phyloP scores from a whole-genome alignment of 2,329 filamentous ascomycete species.

The Exophiala phaeomuriformis region DNA sequence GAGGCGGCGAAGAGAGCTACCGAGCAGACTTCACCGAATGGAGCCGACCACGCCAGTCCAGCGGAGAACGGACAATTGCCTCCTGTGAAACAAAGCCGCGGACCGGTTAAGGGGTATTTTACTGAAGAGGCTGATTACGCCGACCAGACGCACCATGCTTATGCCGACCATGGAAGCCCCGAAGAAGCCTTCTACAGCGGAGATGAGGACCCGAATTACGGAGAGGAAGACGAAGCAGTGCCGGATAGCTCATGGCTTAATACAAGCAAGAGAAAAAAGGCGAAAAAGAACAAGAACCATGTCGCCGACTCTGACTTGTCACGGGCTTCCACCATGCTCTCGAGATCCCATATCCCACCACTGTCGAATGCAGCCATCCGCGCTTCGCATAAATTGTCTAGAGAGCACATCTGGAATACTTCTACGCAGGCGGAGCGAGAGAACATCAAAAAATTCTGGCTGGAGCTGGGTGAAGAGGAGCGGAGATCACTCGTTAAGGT shows the following conservation, averaged over 20 bases:
- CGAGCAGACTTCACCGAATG: conserved; percentile 32
- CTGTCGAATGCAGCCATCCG: conserved; percentile 39
- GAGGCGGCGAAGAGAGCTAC: conserved; percentile 64
- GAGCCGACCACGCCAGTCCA: conserved; percentile 14
- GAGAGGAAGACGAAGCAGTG: conserved; percentile 28
- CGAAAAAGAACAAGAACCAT: conserved; percentile 14
- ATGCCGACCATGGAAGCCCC: conserved; percentile 41
- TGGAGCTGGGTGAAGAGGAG: conserved; percentile 87
- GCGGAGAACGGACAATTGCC: conserved; percentile 18
- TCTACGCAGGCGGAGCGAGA: conserved; percentile 90
- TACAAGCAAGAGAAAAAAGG: conserved; percentile 31
- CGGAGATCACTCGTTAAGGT: conserved; percentile 94
- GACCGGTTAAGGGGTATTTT: conserved; percentile 28
- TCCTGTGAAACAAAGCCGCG: conserved; percentile 24
- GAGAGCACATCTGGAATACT: conserved; percentile 95
- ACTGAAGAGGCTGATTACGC: conserved; percentile 31
- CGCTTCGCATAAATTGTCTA: conserved; percentile 46
- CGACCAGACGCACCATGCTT: conserved; percentile 30
- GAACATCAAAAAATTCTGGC: conserved; percentile 97
- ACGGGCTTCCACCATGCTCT: conserved; percentile 31
- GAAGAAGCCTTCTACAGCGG: conserved; percentile 54
- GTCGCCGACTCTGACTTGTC: conserved; percentile 12
- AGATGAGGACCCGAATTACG: conserved; percentile 40
- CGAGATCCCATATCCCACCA: conserved; percentile 38
- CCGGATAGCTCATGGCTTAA: conserved; percentile 25